Conservation (phyloP, 2,329 filamentous ascomycete species). For the Incumbomyces delicatus region DNA sequence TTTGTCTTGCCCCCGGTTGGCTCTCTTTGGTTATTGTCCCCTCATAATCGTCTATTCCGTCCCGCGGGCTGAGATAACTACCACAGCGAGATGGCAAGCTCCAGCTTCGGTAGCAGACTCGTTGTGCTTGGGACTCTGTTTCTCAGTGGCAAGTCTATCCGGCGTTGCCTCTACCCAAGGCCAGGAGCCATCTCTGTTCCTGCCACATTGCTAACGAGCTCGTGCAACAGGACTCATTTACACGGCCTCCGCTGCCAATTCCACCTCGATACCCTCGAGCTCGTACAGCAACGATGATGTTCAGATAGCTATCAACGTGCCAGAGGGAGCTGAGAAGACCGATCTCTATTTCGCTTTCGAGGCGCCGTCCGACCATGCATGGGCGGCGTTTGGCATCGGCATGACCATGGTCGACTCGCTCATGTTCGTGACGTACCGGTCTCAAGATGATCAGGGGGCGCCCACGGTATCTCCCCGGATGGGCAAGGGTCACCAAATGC, state of each 20-base stretch:
- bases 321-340: slow-evolving; percentile 10
- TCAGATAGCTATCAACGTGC: slow-evolving; percentile 21
- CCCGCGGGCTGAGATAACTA: too few relatives aligned
- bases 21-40: too few relatives aligned
- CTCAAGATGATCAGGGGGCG: slow-evolving; percentile 15
- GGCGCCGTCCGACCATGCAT: slow-evolving; percentile 17
- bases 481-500: slow-evolving; percentile 21
- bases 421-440: slow-evolving; percentile 24
- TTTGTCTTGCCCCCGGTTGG: too few relatives aligned
- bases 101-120: background rate
- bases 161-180: background rate
- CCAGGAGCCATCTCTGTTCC: too few relatives aligned
- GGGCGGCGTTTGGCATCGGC: slow-evolving; percentile 24
- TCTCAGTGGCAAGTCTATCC: background rate
- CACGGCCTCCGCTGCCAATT: background rate
- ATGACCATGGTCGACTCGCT: slow-evolving; percentile 22
- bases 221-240: background rate
- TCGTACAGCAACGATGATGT: slow-evolving; percentile 10
- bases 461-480: slow-evolving; percentile 23
- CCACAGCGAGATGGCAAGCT: background rate
- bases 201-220: background rate
- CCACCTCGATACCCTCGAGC: slow-evolving; percentile 3
- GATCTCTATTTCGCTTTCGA: slow-evolving; percentile 21
- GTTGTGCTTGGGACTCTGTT: background rate
- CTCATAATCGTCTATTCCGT: too few relatives aligned